A percentile compares a stretch with the other conserved stretches of the same genome.
These are phyloP conservation scores for Aspergillus ibericus DNA, from an alignment of 2,329 filamentous ascomycete genomes.

Conservation along the genomic window DNA sequence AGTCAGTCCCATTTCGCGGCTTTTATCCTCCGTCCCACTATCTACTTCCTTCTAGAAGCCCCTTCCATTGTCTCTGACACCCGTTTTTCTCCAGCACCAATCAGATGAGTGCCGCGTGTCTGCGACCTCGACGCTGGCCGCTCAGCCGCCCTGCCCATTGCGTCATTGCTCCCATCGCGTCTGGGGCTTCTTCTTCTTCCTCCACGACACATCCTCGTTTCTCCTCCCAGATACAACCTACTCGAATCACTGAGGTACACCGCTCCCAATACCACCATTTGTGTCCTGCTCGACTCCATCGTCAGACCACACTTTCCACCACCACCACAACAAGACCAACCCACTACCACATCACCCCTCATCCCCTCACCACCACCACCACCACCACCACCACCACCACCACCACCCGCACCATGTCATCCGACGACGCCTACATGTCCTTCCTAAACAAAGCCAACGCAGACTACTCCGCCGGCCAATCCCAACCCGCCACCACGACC, in stretches of 20 bases:
- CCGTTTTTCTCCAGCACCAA: background rate
- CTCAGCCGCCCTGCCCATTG: conserved; percentile 21
- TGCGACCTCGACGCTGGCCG: conserved; percentile 18
- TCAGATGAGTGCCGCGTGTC: conserved; percentile 1
- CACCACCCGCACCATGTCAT: conserved; percentile 44
- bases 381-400: background rate
- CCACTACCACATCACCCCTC: background rate
- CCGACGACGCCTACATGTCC: conserved; percentile 77
- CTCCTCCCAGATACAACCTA: background rate
- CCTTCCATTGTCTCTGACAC: background rate
- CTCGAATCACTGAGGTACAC: background rate
- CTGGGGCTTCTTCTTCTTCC: conserved; percentile 13
- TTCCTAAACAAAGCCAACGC: conserved; percentile 87
- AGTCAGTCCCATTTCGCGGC: background rate
- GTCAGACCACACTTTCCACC: background rate
- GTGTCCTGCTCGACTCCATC: background rate
- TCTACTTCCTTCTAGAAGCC: background rate
- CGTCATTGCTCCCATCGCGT: conserved; percentile 25
- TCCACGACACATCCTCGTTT: background rate
- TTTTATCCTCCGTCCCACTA: background rate
- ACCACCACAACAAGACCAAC: background rate
- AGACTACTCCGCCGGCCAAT: conserved; percentile 50
- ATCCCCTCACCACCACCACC: background rate
- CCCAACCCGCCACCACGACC: conserved; percentile 21
- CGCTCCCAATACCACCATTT: background rate